These are phyloP conservation scores for Geranium brycei DNA, from an alignment of 345 rosid species.

Conservation along the genomic window DNA sequence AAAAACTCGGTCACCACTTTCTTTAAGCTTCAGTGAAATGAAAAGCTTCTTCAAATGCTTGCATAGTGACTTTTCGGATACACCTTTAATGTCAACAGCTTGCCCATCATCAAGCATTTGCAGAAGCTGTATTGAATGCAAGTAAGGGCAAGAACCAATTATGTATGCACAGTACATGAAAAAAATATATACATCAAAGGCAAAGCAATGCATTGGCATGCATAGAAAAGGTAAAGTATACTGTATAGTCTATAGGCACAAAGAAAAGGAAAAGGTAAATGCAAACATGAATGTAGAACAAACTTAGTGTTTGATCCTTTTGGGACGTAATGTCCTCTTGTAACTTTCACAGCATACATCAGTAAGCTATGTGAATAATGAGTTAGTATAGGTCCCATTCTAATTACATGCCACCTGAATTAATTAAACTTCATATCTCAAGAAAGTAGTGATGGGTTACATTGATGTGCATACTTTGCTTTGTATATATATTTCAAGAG, in stretches of 20 bases:
- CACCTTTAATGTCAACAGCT: conserved; percentile 83
- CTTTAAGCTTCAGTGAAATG: conserved; percentile 46
- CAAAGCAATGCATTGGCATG: not conserved
- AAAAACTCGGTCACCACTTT: conserved; percentile 59
- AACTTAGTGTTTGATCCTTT: no score
- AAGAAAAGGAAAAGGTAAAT: not conserved
- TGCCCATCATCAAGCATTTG: conserved; percentile 86
- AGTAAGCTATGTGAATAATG: not conserved
- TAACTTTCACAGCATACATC: not conserved
- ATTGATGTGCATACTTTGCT: no score
- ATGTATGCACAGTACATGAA: not conserved
- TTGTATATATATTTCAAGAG: not conserved
- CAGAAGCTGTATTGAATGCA: conserved; percentile 38
- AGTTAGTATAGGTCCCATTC: not conserved
- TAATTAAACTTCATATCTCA: no score
- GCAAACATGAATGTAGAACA: not conserved
- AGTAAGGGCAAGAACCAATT: not conserved
- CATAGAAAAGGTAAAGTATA: not conserved
- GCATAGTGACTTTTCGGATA: conserved; percentile 48
- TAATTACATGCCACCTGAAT: not conserved
- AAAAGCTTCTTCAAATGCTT: conserved; percentile 64
- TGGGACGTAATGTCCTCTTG: not conserved
- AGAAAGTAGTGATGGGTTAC: not conserved
- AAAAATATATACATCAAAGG: not conserved
- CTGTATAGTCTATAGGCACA: no score